Base-by-base conservation (phyloP, 345 rosid species). In the Crucihimalaya himalaica region DNA sequence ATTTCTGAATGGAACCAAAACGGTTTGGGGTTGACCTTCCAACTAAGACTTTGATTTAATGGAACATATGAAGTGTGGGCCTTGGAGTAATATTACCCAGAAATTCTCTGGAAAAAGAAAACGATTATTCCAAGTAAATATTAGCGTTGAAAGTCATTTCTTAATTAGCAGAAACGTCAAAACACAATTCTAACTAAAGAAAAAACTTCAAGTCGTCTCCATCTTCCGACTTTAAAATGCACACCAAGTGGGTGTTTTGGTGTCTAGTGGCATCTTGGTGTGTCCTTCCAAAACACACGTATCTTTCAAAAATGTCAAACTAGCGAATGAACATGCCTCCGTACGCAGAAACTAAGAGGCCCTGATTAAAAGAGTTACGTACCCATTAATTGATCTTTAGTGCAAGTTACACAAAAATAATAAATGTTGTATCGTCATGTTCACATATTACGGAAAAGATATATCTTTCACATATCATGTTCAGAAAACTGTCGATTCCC, bases 51-150 rank as follows among this genome's bases (percentile, higher is more conserved):
- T 37, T 42, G 5, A 29, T 31, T 8, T 32, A 31, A 14, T 20
- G 9, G 48, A 21, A 23, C 28, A 28, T 63, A 7, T 19, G 54
- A 21, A 39, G 35, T 54, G 29, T 55, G 46, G 65, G 14, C 37
- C 18, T 31, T 43, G 11, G 28, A 64, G 48, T 46, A 58, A 32
- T 8, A 56, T 65, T 65, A 34, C 64, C 37, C 31, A 40, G 69
- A 72, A 72, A 72, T n/a, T 40, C 43, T 32, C 4, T 4, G 45
- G 70, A 34, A 72, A 53, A 62, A 52, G 19, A 53, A 64, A 62
- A n/a, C 3, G 15, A 52, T 40, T 40, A 34, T 63, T 72, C 76
- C 63, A 53, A 29, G 63, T 53, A 53, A 40, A 42, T 32, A 15
- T 63, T 46, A 55, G 31, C 7, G 21, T 25, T 55, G 39, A 13